Percentiles rank a stretch among this genome's conserved stretches.
phyloP scores from a whole-genome alignment of 176 grass and related monocot genomes.

The Oryza officinalis region DNA sequence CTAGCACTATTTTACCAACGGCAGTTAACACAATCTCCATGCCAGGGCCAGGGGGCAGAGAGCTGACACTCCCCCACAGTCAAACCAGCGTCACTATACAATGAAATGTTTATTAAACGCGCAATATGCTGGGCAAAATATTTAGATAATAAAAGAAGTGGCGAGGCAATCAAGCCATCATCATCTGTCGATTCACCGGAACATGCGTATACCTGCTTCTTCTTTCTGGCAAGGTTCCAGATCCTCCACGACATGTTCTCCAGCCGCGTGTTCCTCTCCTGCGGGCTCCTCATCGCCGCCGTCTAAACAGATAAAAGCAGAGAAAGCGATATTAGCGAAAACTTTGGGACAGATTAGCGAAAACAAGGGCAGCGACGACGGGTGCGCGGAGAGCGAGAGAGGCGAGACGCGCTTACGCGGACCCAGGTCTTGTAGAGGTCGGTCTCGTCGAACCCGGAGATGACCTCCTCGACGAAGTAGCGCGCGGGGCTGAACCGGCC shows the following conservation, averaged over 20 bases:
- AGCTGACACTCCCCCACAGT: not conserved
- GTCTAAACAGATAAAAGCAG: constrained; percentile 18
- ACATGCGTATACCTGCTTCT: constrained; percentile 66
- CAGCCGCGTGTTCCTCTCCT: constrained; percentile 63
- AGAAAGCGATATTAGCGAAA: not conserved
- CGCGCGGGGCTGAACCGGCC: constrained; percentile 70
- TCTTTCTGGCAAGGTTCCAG: constrained; percentile 87
- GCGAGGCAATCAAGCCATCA: not conserved
- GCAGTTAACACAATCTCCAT: not conserved
- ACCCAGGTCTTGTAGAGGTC: constrained; percentile 80
- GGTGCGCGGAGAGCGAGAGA: too few species aligned
- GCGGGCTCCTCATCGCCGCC: constrained; percentile 63
- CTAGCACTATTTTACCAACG: not conserved
- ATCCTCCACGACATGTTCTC: constrained; percentile 95
- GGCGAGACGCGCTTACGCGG: constrained; percentile 36
- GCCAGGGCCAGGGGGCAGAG: not conserved
- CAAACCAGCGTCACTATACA: not conserved
- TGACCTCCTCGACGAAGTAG: constrained; percentile 90
- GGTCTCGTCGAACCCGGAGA: constrained; percentile 74
- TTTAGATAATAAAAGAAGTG: not conserved
- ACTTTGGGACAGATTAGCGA: not conserved
- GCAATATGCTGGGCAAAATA: not conserved
- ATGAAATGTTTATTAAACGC: not conserved
- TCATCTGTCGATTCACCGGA: not conserved
- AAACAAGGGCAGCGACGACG: not conserved